Evolutionary conservation across 495 filamentous ascomycete genomes (phyloP), one percentile per base, ranked within the genome.

Genomic region (Daldinia grandis): DNA sequence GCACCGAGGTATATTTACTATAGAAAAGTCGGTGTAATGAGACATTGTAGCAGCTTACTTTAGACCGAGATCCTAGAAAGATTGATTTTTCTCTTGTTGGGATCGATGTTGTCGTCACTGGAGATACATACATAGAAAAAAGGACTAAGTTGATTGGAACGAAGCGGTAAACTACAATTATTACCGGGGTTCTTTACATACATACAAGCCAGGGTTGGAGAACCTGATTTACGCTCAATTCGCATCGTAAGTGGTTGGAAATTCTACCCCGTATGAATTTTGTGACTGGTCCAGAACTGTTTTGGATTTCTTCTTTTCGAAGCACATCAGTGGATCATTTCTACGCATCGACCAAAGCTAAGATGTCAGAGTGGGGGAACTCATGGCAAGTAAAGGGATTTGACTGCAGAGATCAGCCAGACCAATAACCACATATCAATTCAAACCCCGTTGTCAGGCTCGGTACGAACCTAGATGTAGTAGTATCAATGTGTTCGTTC

Each of bases 221-320:
- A 54, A 59, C 54, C 21, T 64, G 55, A 63, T 55, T 63, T 27
- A 59, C 56, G 55, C 42, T 47, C 21, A 33, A 61, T n/a, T 51
- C 33, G 28, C 38, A 35, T 49, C 49, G 21, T 73, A 57, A 73
- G 50, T 73, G 70, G 70, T 66, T 62, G 61, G 44, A 73, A 73
- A 73, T 68, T 73, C 65, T 5, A 30, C 57, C 61, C 35, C 38
- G 56, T 68, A 72, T 57, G 70, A 62, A 73, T 68, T 73, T 73
- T 73, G 42, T 73, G 55, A 73, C 70, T 73, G 70, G 70, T 68
- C 65, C 61, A 73, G 56, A 65, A 62, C 42, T 65, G 61, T 68
- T 57, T 68, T 68, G 51, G 51, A 65, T 53, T 73, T 68, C 30
- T n/a, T 58, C 33, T 51, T 65, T 65, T 53, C 33, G 38, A 38